Base-by-base conservation (phyloP, 805 yeast genomes). In the Yamadazyma sp. region DNA sequence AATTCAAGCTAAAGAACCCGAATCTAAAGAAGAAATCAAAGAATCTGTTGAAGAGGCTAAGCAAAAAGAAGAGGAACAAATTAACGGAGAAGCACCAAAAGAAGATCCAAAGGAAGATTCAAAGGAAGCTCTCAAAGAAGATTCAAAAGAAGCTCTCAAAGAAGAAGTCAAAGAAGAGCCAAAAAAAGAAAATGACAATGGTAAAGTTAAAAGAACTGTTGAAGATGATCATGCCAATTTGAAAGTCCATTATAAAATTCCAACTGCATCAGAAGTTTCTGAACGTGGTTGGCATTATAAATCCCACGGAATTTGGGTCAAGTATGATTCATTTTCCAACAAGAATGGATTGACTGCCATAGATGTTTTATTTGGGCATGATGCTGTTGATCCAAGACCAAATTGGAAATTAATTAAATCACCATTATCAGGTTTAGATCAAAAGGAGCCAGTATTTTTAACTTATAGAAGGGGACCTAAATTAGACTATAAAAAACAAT, bases 371-470 rank as follows among this genome's bases (percentile, higher is more conserved):
- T 88, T 78, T 61, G 94, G 95, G 1, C 52, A 55, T 2, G 86
- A 80, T 44, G 81, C 85, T 1, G 77, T 74, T 3, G 95, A 86
- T 34, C 94, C 95, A 3, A 65, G 95, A 36, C 76, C 78, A 0
- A 75, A 74, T 31, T 88, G 96, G 95, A 44, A 53, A 2, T 44
- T 75, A 6, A 38, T 67, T 3, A 42, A 44, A 20, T 32, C 30
- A 3, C 58, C 62, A 0, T 26, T 66, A 5, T 14, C 19, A 10
- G 57, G 45, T 11, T 39, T 55, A 2, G 45, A 50, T 4, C 32
- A 39, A 6, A 52, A 44, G 21, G 40, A 43, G 17, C 46, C 39
- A 5, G 58, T 62, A 2, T 60, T 52, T 27, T 24, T 71, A 6
- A 52, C 71, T 1, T 46, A 56, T 26, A 52, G 70, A 38, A 55